Evolutionary conservation across 148 eudicot species (phyloP).

Genomic region (Cornus controversa): DNA sequence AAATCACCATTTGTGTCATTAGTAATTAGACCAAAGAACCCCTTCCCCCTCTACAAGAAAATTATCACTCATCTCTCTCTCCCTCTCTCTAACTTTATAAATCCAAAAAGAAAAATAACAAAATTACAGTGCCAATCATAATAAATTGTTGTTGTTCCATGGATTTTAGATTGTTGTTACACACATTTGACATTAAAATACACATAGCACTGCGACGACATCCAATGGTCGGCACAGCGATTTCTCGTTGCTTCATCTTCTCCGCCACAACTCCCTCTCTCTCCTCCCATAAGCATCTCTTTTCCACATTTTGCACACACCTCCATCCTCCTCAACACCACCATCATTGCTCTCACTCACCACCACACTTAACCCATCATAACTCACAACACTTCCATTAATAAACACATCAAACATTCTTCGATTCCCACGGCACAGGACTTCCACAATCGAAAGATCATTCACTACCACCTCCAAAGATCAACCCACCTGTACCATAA

Average conservation of each 20-base stretch:
- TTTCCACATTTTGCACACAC: not conserved
- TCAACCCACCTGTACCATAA: slow-evolving; percentile 8
- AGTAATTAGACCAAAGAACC: too few relatives aligned
- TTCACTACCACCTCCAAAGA: slow-evolving; percentile 20
- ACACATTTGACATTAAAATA: too few relatives aligned
- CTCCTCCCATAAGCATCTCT: slow-evolving; percentile 8
- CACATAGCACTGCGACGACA: not conserved
- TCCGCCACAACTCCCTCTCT: slow-evolving; percentile 7
- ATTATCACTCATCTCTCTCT: too few relatives aligned
- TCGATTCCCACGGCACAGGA: too few relatives aligned
- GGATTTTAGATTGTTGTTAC: too few relatives aligned
- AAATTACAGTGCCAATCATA: too few relatives aligned
- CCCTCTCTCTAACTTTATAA: too few relatives aligned
- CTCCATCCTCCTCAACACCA: not conserved
- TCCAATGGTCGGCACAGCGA: slow-evolving; percentile 25
- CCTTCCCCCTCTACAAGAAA: too few relatives aligned
- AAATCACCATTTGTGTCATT: too few relatives aligned
- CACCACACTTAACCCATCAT: not conserved
- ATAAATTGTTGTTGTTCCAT: too few relatives aligned
- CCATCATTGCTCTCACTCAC: not conserved
- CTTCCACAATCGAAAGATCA: slow-evolving; percentile 1
- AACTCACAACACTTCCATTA: not conserved
- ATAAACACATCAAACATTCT: not conserved
- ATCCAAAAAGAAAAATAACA: too few relatives aligned
- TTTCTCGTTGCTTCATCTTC: slow-evolving; percentile 18